phyloP scores from a whole-genome alignment of 2,329 filamentous ascomycete species.

The Colletotrichum spaethianum region DNA sequence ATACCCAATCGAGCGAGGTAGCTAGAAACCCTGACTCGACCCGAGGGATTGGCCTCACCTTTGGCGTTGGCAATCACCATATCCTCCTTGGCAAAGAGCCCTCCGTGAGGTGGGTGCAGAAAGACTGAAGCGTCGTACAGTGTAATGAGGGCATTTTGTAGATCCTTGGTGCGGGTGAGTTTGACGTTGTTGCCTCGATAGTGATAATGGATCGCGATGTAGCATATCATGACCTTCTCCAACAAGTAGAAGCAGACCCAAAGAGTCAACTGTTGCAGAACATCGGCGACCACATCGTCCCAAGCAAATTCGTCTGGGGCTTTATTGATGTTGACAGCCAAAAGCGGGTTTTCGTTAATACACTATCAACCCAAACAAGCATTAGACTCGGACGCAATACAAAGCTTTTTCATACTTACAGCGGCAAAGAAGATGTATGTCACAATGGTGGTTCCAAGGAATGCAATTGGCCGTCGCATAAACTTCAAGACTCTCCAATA shows the following conservation, averaged over 20 bases:
- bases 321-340: constrained; percentile 42
- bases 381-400: background rate
- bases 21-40: constrained; percentile 44
- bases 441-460: constrained; percentile 41
- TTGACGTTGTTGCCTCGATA: constrained; percentile 44
- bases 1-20: constrained; percentile 47
- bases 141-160: constrained; percentile 47
- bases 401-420: constrained; percentile 17
- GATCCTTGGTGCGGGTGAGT: constrained; percentile 42
- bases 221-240: constrained; percentile 49
- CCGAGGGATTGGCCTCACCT: constrained; percentile 44
- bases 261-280: constrained; percentile 35
- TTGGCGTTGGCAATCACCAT: constrained; percentile 46
- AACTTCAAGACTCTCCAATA: constrained; percentile 48
- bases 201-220: constrained; percentile 49
- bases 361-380: constrained; percentile 12
- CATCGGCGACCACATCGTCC: constrained; percentile 28
- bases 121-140: constrained; percentile 47
- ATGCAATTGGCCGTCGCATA: constrained; percentile 45
- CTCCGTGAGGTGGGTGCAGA: constrained; percentile 44
- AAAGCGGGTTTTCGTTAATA: constrained; percentile 38
- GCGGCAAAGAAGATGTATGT: constrained; percentile 39
- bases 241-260: constrained; percentile 48
- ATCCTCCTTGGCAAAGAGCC: constrained; percentile 45
- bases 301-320: constrained; percentile 17